phyloP scores from a whole-genome alignment of 768 basidiomycete species.

The Hortiboletus flavorubellus region DNA sequence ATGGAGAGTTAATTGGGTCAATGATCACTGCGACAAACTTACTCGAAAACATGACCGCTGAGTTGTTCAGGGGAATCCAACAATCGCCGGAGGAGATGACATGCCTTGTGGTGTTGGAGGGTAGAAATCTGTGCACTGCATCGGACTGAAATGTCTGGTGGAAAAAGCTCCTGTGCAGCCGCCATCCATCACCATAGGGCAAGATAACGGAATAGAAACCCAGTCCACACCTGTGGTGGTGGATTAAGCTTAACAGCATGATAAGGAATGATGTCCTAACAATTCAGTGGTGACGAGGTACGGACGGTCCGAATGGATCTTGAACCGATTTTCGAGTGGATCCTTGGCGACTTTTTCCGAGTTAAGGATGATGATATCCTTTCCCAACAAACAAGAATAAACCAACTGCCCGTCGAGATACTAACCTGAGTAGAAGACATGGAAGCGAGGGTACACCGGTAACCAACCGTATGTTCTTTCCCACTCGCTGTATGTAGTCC shows the following conservation, averaged over 20 bases:
- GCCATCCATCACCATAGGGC: conserved; percentile 11
- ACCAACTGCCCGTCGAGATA: neutral
- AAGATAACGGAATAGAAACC: neutral
- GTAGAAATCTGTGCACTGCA: neutral
- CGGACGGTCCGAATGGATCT: conserved; percentile 11
- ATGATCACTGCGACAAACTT: neutral
- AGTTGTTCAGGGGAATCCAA: neutral
- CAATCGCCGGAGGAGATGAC: conserved; percentile 2
- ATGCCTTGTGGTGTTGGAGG: neutral
- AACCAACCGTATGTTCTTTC: conserved; percentile 5
- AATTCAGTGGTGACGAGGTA: neutral
- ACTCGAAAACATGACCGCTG: conserved; percentile 6
- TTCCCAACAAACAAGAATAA: neutral
- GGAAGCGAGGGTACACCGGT: neutral
- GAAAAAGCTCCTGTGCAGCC: conserved; percentile 10
- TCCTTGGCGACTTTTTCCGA: conserved; percentile 8
- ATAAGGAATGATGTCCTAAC: neutral
- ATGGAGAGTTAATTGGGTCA: neutral
- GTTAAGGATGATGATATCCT: conserved; percentile 10
- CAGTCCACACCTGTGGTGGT: neutral
- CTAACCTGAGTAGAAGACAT: neutral
- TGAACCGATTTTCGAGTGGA: conserved; percentile 2
- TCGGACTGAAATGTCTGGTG: conserved; percentile 5
- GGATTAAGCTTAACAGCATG: neutral
- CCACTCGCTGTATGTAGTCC: conserved; percentile 10